phyloP scores from a whole-genome alignment of 768 basidiomycete species.

The Chalciporus piperatus region DNA sequence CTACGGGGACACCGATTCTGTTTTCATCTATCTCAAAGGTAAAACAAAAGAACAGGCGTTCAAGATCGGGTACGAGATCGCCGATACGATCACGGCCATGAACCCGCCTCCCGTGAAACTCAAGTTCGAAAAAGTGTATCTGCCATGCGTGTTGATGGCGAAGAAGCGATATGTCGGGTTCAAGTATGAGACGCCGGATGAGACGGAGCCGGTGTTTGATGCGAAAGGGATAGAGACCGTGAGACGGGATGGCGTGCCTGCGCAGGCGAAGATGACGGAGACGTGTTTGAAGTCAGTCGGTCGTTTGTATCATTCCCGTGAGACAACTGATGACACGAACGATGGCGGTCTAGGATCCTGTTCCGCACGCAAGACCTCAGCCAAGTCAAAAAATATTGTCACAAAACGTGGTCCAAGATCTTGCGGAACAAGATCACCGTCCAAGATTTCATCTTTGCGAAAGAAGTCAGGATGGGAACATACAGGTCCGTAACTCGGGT shows the following conservation, averaged over 20 bases:
- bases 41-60: constrained; percentile 94
- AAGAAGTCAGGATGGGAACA: constrained; percentile 89
- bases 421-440: constrained; percentile 75
- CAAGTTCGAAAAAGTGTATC: constrained; percentile 98
- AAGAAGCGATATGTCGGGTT: constrained; percentile 99
- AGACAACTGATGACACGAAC: not conserved
- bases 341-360: constrained; percentile 58
- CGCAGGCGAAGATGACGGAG: constrained; percentile 92
- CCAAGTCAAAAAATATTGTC: constrained; percentile 85
- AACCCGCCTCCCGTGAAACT: constrained; percentile 93
- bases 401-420: constrained; percentile 78
- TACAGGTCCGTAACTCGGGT: constrained; percentile 61
- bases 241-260: constrained; percentile 85
- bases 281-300: constrained; percentile 72
- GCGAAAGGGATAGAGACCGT: constrained; percentile 99
- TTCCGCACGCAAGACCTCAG: constrained; percentile 91
- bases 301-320: not conserved
- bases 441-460: constrained; percentile 95
- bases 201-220: constrained; percentile 78
- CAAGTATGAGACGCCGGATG: constrained; percentile 86
- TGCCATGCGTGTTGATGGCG: constrained; percentile 92
- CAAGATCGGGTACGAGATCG: constrained; percentile 88
- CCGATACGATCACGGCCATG: constrained; percentile 77
- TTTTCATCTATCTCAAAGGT: constrained; percentile 89
- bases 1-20: constrained; percentile 96